phyloP scores from a whole-genome alignment of 1,284 basidiomycete species.

The Coniophora puteana region DNA sequence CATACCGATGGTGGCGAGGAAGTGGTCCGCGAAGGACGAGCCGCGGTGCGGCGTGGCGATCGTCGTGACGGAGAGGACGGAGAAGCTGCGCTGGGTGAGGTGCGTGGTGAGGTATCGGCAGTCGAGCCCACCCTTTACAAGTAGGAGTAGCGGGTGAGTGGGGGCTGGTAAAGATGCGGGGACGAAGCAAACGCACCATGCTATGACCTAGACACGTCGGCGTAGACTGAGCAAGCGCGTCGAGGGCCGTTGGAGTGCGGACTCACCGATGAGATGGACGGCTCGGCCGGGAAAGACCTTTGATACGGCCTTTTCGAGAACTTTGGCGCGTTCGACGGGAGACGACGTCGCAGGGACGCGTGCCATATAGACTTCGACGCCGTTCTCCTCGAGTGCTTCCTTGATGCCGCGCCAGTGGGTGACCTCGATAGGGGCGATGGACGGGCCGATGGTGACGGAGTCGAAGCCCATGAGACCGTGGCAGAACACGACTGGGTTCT shows the following conservation, averaged over 20 bases:
- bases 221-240: background rate
- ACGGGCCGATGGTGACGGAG: slow-evolving; percentile 65
- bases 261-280: slow-evolving; percentile 82
- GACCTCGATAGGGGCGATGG: slow-evolving; percentile 80
- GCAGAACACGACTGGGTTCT: slow-evolving; percentile 87
- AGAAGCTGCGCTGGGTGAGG: slow-evolving; percentile 60
- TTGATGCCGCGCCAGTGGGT: slow-evolving; percentile 94
- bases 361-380: slow-evolving; percentile 88
- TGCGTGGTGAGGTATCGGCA: slow-evolving; percentile 84
- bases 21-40: slow-evolving; percentile 90
- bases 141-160: slow-evolving; percentile 10
- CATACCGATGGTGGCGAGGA: slow-evolving; percentile 77
- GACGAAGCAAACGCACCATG: slow-evolving; percentile 58
- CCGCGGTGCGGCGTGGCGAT: slow-evolving; percentile 92
- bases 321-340: slow-evolving; percentile 82
- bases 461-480: slow-evolving; percentile 92
- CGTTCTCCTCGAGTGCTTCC: slow-evolving; percentile 85
- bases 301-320: slow-evolving; percentile 79
- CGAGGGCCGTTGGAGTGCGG: slow-evolving; percentile 2
- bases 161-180: slow-evolving; percentile 3
- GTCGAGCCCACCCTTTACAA: slow-evolving; percentile 94
- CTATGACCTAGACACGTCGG: slow-evolving; percentile 61
- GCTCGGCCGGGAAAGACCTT: slow-evolving; percentile 75
- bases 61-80: slow-evolving; percentile 84
- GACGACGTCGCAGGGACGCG: slow-evolving; percentile 89